Percentiles rank a stretch among this genome's conserved stretches.
phyloP scores from a whole-genome alignment of 345 rosid species.

The Geranium rotundifolium region DNA sequence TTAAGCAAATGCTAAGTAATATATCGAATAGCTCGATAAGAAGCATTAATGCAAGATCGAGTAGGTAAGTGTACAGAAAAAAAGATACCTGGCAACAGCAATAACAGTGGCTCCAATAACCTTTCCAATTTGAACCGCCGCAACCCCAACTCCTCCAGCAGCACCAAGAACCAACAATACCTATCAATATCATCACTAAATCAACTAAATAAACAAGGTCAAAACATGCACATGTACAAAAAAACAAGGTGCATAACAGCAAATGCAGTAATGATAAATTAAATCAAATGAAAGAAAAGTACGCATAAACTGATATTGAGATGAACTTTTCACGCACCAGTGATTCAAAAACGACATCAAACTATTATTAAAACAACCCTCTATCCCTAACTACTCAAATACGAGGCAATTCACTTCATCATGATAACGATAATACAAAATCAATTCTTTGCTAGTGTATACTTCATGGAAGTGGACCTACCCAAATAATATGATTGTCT shows the following conservation, averaged over 20 bases:
- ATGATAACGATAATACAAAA: too few species aligned
- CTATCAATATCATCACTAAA: conserved; percentile 22
- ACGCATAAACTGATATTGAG: too few species aligned
- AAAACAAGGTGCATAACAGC: background rate
- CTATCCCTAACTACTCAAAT: too few species aligned
- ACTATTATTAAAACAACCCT: too few species aligned
- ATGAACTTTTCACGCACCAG: too few species aligned
- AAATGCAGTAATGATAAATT: too few species aligned
- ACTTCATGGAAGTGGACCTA: too few species aligned
- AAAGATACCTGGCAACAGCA: conserved; percentile 65
- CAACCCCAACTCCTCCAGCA: conserved; percentile 94
- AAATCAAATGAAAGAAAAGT: too few species aligned
- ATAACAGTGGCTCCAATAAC: conserved; percentile 71
- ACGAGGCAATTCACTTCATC: too few species aligned
- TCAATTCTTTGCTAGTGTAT: too few species aligned
- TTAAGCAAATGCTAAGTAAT: background rate
- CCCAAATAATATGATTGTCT: background rate
- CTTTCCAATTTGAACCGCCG: conserved; percentile 93
- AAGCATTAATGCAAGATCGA: background rate
- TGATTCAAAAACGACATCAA: too few species aligned
- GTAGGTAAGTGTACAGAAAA: background rate
- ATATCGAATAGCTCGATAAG: too few species aligned
- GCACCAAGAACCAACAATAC: conserved; percentile 90
- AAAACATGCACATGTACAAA: background rate
- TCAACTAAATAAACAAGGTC: background rate